Conservation (phyloP, 179 eudicot genomes). For the Camellia oleifera region DNA sequence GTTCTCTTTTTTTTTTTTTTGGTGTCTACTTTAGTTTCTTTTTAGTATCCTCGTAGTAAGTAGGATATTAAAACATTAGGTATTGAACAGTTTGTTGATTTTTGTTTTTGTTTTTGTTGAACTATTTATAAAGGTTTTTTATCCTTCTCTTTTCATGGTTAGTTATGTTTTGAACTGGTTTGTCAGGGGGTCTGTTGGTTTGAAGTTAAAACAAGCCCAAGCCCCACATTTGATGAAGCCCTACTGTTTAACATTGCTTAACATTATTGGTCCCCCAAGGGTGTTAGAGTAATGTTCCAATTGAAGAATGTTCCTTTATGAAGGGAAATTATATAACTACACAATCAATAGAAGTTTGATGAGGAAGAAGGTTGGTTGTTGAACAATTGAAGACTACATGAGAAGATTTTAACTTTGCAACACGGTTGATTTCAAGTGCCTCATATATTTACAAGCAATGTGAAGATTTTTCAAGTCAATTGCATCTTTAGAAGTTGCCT, state of each 20-base stretch:
- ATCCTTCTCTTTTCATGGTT: constrained; percentile 27
- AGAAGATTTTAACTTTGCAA: constrained; percentile 45
- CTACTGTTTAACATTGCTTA: constrained; percentile 54
- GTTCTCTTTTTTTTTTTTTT: background rate
- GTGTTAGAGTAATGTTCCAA: constrained; percentile 47
- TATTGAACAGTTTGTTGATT: constrained; percentile 8
- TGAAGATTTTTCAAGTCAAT: constrained; percentile 62
- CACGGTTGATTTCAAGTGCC: constrained; percentile 59
- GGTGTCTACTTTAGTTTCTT: background rate
- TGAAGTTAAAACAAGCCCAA: constrained; percentile 85
- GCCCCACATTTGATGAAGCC: constrained; percentile 80
- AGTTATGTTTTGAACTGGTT: constrained; percentile 65
- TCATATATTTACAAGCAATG: constrained; percentile 40
- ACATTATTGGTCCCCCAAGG: constrained; percentile 45
- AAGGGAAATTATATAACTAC: constrained; percentile 33
- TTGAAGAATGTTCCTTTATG: constrained; percentile 53
- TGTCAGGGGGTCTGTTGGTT: constrained; percentile 89
- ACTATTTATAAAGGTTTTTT: constrained; percentile 16
- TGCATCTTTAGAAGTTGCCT: constrained; percentile 62
- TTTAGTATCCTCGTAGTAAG: background rate
- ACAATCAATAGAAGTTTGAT: constrained; percentile 43
- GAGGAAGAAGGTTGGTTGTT: constrained; percentile 44
- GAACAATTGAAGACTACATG: constrained; percentile 47
- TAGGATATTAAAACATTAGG: constrained; percentile 3
- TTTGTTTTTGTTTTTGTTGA: background rate